These are phyloP conservation scores for Sclerotinia trifoliorum DNA, from an alignment of 2,329 filamentous ascomycete genomes.

Conservation along the genomic window DNA sequence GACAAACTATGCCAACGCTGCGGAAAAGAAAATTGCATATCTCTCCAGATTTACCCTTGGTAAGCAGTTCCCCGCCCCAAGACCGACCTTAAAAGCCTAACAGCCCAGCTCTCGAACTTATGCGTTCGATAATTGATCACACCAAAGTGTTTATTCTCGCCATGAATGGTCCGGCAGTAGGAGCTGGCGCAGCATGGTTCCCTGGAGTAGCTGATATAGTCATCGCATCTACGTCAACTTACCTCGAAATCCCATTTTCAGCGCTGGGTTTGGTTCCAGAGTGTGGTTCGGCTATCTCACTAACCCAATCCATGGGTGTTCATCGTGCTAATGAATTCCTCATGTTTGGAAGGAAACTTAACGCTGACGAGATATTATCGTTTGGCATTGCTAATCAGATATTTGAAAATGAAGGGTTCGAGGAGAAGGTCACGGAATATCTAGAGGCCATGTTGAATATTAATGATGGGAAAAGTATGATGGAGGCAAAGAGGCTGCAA, in stretches of 20 bases:
- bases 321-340: slow-evolving; percentile 53
- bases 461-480: slow-evolving; percentile 53
- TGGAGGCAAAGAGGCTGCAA: slow-evolving; percentile 51
- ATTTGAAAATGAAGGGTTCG: slow-evolving; percentile 45
- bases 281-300: slow-evolving; percentile 47
- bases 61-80: not conserved
- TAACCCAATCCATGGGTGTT: slow-evolving; percentile 49
- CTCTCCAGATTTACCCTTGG: slow-evolving; percentile 30
- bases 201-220: slow-evolving; percentile 50
- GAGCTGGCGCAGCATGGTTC: slow-evolving; percentile 52
- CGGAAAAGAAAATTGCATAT: slow-evolving; percentile 36
- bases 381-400: slow-evolving; percentile 49
- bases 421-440: slow-evolving; percentile 44
- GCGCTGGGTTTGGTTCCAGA: slow-evolving; percentile 51
- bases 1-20: slow-evolving; percentile 27
- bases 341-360: slow-evolving; percentile 50
- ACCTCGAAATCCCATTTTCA: slow-evolving; percentile 50
- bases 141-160: slow-evolving; percentile 51
- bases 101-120: slow-evolving; percentile 38
- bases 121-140: slow-evolving; percentile 50
- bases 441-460: slow-evolving; percentile 45
- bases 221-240: slow-evolving; percentile 46
- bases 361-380: slow-evolving; percentile 45
- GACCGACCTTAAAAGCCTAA: not conserved
- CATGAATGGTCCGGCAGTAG: slow-evolving; percentile 51